Percentiles rank a stretch among this genome's conserved stretches.
Conservation (phyloP, 805 yeast genomes). For the Wickerhamia fluorescens region DNA sequence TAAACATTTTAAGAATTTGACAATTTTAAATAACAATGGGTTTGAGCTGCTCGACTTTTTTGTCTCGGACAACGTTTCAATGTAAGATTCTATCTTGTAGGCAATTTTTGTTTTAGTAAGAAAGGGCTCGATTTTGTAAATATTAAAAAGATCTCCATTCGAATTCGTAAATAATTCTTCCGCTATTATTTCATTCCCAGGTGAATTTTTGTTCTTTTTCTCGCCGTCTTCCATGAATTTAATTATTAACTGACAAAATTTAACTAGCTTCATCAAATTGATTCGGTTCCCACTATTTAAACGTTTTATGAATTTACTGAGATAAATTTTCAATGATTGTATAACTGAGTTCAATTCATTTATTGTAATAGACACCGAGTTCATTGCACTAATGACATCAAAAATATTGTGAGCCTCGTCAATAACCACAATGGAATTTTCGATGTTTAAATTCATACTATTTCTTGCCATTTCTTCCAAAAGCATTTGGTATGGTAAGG, state of each 20-base stretch:
- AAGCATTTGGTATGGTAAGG: constrained; percentile 80
- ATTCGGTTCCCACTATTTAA: constrained; percentile 69
- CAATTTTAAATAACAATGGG: constrained; percentile 60
- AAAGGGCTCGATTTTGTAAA: constrained; percentile 60
- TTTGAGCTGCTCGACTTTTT: constrained; percentile 26
- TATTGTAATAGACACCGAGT: constrained; percentile 53
- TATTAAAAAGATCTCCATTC: constrained; percentile 65
- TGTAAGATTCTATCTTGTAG: constrained; percentile 71
- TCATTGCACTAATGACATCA: constrained; percentile 65
- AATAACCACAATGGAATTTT: constrained; percentile 63
- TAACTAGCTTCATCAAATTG: constrained; percentile 55
- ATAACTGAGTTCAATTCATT: constrained; percentile 41
- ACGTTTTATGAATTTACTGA: constrained; percentile 52
- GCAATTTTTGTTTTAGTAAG: constrained; percentile 68
- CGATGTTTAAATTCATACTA: constrained; percentile 50
- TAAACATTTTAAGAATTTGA: constrained; percentile 56
- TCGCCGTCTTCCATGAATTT: constrained; percentile 43
- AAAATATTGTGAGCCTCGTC: constrained; percentile 91
- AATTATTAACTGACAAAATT: constrained; percentile 46
- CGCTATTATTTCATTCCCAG: constrained; percentile 50
- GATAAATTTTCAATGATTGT: constrained; percentile 47
- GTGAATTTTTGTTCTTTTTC: constrained; percentile 22
- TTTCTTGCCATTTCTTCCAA: constrained; percentile 56
- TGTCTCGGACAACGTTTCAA: constrained; percentile 24
- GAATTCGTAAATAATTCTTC: constrained; percentile 50